Percentiles rank a stretch among this genome's conserved stretches.
Conservation (phyloP, 1,284 basidiomycete species). For the Ceratobasidium sp. region DNA sequence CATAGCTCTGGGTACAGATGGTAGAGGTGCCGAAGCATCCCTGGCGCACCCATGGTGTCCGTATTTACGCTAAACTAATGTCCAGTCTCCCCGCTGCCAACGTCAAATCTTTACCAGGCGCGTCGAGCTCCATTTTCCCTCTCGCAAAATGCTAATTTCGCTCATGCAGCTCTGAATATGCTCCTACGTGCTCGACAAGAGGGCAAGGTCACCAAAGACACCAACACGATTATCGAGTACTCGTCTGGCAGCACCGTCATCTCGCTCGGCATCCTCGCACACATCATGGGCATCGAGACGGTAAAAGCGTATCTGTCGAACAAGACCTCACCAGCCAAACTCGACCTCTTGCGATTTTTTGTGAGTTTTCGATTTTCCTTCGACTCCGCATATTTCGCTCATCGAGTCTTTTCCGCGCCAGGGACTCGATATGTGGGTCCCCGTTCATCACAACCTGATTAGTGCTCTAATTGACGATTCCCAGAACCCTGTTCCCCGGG, state of each 20-base stretch:
- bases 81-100: conserved; percentile 36
- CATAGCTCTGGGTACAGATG: neutral
- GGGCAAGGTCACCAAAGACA: conserved; percentile 20
- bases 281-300: conserved; percentile 40
- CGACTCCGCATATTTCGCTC: neutral
- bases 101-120: conserved; percentile 41
- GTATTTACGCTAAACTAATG: conserved; percentile 42
- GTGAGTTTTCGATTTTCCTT: neutral
- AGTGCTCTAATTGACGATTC: neutral
- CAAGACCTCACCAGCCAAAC: conserved; percentile 34
- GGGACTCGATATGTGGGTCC: conserved; percentile 39
- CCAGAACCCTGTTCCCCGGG: conserved; percentile 31
- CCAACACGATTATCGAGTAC: conserved; percentile 38
- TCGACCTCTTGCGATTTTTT: conserved; percentile 40
- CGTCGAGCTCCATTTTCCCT: neutral
- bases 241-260: conserved; percentile 42
- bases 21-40: conserved; percentile 40
- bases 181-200: conserved; percentile 36
- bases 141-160: neutral
- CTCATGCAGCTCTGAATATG: conserved; percentile 28
- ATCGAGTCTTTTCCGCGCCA: neutral
- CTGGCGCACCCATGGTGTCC: conserved; percentile 16
- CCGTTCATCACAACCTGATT: neutral
- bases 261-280: conserved; percentile 41
- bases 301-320: conserved; percentile 41